Evolutionary conservation across 2,329 filamentous ascomycete species (phyloP).

Genomic region (Trichoderma sp.): DNA sequence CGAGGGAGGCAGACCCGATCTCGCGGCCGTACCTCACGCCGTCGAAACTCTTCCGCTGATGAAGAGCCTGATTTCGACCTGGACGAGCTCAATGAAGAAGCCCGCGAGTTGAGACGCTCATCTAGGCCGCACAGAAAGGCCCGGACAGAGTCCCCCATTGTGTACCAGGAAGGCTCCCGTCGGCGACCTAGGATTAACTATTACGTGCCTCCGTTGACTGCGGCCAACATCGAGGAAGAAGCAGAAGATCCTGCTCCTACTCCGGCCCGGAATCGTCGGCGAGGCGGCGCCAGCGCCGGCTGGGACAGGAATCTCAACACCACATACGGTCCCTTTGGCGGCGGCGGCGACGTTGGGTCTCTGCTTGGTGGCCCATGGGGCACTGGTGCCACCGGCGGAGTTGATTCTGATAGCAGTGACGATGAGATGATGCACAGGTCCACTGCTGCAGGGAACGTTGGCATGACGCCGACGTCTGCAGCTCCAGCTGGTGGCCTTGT

Average conservation of each 20-base stretch:
- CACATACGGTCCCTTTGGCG: slow-evolving; percentile 89
- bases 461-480: slow-evolving; percentile 56
- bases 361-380: slow-evolving; percentile 73
- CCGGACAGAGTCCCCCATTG: slow-evolving; percentile 51
- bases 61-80: slow-evolving; percentile 58
- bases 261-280: slow-evolving; percentile 64
- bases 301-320: slow-evolving; percentile 85
- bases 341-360: slow-evolving; percentile 69
- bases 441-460: slow-evolving; percentile 55
- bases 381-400: slow-evolving; percentile 69
- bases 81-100: slow-evolving; percentile 64
- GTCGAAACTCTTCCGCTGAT: slow-evolving; percentile 51
- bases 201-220: slow-evolving; percentile 69
- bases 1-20: slow-evolving; percentile 44
- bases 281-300: slow-evolving; percentile 53
- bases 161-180: slow-evolving; percentile 55
- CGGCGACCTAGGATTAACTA: slow-evolving; percentile 70
- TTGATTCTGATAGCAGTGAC: slow-evolving; percentile 94
- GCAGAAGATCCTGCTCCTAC: slow-evolving; percentile 65
- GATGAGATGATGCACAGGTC: slow-evolving; percentile 74
- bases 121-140: slow-evolving; percentile 51
- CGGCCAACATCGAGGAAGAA: slow-evolving; percentile 65
- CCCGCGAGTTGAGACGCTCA: slow-evolving; percentile 57
- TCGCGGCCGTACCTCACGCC: slow-evolving; percentile 46
- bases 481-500: slow-evolving; percentile 46